Conservation (phyloP, 305 asterid species). For the Fraxinus xanthoxyloides region DNA sequence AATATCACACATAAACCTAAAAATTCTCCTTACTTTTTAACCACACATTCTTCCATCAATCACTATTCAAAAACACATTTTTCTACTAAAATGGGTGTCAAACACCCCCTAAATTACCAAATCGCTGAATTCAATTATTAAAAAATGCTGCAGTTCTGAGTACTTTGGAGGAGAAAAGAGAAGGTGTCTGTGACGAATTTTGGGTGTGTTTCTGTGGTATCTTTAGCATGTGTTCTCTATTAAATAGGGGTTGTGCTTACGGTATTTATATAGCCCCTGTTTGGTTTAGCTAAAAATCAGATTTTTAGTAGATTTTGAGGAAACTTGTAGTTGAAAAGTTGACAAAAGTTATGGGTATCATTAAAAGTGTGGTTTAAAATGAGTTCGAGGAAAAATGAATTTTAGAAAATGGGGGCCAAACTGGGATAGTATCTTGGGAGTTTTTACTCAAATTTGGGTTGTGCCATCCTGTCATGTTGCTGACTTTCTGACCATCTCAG, state of each 20-base stretch:
- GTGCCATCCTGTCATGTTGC: conserved; percentile 4
- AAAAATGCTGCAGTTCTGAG: conserved; percentile 1
- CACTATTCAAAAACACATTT: too few relatives aligned
- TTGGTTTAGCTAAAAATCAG: not conserved
- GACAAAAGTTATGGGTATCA: not conserved
- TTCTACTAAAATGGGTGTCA: too few relatives aligned
- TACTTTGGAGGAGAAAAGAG: not conserved
- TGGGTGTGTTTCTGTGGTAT: conserved; percentile 9
- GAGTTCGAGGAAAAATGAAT: not conserved
- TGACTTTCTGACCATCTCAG: conserved; percentile 7
- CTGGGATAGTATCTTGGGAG: not conserved
- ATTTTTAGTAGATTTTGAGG: not conserved
- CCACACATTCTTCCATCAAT: too few relatives aligned
- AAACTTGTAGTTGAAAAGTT: not conserved
- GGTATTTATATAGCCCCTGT: not conserved
- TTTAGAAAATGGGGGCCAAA: not conserved
- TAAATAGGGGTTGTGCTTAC: not conserved
- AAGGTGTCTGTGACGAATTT: conserved; percentile 7
- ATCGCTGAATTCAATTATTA: not conserved
- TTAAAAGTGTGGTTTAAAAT: not conserved
- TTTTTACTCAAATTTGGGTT: conserved; percentile 1
- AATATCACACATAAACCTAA: too few relatives aligned
- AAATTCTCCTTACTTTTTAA: too few relatives aligned
- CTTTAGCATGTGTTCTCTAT: conserved; percentile 13
- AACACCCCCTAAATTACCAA: too few relatives aligned